Conservation (phyloP, 2,329 filamentous ascomycete species). For the Ascochyta clinopodiicola region DNA sequence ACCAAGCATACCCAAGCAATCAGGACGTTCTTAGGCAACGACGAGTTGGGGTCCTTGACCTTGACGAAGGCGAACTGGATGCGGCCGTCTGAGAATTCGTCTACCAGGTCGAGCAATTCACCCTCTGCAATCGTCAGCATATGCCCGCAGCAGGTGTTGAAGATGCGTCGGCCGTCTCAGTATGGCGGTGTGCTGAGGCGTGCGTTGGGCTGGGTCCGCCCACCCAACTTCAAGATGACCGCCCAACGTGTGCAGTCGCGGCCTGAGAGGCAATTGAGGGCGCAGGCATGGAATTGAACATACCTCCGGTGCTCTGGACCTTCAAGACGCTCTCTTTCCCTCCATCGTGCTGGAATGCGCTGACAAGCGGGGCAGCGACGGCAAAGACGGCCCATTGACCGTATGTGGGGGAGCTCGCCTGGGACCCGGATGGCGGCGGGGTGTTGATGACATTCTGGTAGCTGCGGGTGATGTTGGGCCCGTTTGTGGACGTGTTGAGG, state of each 20-base stretch:
- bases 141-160: neutral
- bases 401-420: slow-evolving; percentile 76
- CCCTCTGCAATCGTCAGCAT: slow-evolving; percentile 67
- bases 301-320: slow-evolving; percentile 89
- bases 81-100: slow-evolving; percentile 95
- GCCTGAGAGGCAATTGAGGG: slow-evolving; percentile 10
- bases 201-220: slow-evolving; percentile 21
- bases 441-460: slow-evolving; percentile 72
- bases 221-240: neutral
- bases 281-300: slow-evolving; percentile 21
- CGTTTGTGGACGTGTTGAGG: slow-evolving; percentile 61
- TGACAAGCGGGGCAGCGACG: slow-evolving; percentile 89
- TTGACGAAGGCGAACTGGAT: slow-evolving; percentile 98
- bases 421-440: slow-evolving; percentile 61
- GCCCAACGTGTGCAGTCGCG: neutral
- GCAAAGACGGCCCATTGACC: slow-evolving; percentile 94
- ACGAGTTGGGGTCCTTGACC: slow-evolving; percentile 92
- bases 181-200: slow-evolving; percentile 8
- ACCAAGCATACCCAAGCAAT: slow-evolving; percentile 75
- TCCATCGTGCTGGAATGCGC: slow-evolving; percentile 84
- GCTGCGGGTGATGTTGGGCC: slow-evolving; percentile 60
- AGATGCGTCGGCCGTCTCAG: neutral
- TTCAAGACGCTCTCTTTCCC: slow-evolving; percentile 95
- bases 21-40: slow-evolving; percentile 87
- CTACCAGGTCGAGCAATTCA: slow-evolving; percentile 85